phyloP scores from a whole-genome alignment of 2,329 filamentous ascomycete genomes.

The Pochonia chlamydosporia region DNA sequence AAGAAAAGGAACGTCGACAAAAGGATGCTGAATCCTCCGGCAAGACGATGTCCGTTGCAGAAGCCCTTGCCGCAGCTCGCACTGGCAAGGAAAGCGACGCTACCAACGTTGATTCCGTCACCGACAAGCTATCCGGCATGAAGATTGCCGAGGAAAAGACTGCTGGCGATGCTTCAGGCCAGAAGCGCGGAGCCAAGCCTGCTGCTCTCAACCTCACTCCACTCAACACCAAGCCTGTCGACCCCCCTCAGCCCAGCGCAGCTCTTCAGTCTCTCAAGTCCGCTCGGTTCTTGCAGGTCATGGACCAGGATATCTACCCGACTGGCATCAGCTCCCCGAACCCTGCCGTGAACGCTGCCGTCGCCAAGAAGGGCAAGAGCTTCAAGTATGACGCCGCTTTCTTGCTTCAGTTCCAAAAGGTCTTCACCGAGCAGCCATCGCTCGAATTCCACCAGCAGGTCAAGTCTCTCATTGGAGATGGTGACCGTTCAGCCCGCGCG shows the following conservation, averaged over 20 bases:
- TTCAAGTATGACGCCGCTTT: constrained; percentile 97
- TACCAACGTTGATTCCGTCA: constrained; percentile 31
- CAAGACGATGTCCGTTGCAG: constrained; percentile 43
- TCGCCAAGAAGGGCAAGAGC: constrained; percentile 70
- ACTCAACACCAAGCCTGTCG: constrained; percentile 76
- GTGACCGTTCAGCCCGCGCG: constrained; percentile 52
- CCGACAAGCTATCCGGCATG: constrained; percentile 46
- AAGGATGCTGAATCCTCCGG: constrained; percentile 43
- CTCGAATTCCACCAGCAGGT: constrained; percentile 89
- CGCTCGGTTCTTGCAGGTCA: constrained; percentile 77
- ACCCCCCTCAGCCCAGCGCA: constrained; percentile 88
- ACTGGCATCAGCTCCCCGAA: constrained; percentile 82
- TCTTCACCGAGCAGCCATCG: constrained; percentile 95
- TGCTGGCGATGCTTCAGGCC: constrained; percentile 37
- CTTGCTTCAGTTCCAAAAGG: constrained; percentile 89
- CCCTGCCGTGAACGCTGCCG: constrained; percentile 77
- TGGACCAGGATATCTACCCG: constrained; percentile 77
- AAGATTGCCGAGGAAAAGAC: constrained; percentile 39
- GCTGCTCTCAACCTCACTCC: constrained; percentile 79
- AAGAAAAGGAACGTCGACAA: constrained; percentile 59
- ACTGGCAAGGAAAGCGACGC: constrained; percentile 35
- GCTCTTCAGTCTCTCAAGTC: constrained; percentile 91
- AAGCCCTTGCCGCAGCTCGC: constrained; percentile 39
- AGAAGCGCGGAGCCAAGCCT: constrained; percentile 67
- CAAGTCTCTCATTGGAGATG: constrained; percentile 80